Conservation (phyloP, 2,329 filamentous ascomycete species). For the Aspergillus japonicus region DNA sequence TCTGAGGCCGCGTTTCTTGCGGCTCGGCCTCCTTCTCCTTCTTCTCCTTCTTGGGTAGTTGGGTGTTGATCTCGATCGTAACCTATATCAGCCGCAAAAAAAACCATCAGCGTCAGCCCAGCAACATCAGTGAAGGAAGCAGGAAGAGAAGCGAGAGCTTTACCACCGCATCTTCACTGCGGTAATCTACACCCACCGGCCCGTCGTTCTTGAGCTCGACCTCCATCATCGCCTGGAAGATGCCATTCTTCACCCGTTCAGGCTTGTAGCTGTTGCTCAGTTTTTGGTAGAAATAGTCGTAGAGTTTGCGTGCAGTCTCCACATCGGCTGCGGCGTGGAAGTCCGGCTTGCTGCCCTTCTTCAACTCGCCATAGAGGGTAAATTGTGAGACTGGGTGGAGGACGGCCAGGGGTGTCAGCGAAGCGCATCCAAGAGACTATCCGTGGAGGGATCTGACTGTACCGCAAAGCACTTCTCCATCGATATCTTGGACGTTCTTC, state of each 20-base stretch:
- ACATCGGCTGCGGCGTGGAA: constrained; percentile 85
- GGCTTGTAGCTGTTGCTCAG: constrained; percentile 69
- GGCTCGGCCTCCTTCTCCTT: constrained; percentile 15
- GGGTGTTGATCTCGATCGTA: constrained; percentile 49
- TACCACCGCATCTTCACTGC: constrained; percentile 59
- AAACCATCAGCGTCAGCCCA: constrained; percentile 13
- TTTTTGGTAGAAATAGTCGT: constrained; percentile 77
- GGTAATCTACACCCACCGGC: constrained; percentile 63
- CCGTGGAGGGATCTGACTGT: constrained; percentile 30
- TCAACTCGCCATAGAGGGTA: constrained; percentile 87
- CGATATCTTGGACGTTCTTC: constrained; percentile 79
- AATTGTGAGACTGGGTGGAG: constrained; percentile 80
- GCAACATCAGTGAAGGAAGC: constrained; percentile 10
- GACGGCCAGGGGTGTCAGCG: background rate
- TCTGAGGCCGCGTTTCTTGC: constrained; percentile 12
- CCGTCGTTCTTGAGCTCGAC: constrained; percentile 88
- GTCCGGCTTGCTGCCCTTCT: constrained; percentile 92
- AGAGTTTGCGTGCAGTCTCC: constrained; percentile 75
- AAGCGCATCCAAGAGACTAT: background rate
- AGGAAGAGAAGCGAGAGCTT: constrained; percentile 35
- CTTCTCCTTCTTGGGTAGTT: constrained; percentile 41
- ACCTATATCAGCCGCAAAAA: constrained; percentile 29
- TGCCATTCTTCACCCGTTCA: constrained; percentile 85
- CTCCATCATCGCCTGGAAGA: constrained; percentile 99
- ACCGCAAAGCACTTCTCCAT: constrained; percentile 94